Evolutionary conservation across 2,329 filamentous ascomycete genomes (phyloP), one percentile per base, ranked within the genome.

Genomic region (Colletotrichum lindemuthianum): DNA sequence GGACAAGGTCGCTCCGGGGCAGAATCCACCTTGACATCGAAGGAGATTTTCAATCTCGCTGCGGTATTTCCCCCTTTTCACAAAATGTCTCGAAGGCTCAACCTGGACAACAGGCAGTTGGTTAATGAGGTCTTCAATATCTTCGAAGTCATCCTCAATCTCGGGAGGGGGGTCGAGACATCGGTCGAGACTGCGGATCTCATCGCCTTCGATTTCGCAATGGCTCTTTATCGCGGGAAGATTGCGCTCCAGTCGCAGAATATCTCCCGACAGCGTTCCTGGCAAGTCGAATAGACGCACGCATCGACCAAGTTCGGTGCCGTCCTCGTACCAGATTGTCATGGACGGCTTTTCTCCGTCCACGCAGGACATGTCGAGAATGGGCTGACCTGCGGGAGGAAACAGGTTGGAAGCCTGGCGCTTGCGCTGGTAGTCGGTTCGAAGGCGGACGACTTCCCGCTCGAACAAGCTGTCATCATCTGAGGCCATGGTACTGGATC

Each of bases 21-120:
- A 39, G 16, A 45, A 8, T 4, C 40, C 71, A 32, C 68, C 67
- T 47, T 73, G 70, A 60, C 69, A 71, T 8, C 44, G 66, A 10
- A 71, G 50, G 36, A 73, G 68, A 52, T 74, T 73, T 15, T 57
- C 24, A 33, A 74, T 70, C 58, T 74, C 72, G 64, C 66, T 69
- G 24, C 65, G 41, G 60, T 74, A 74, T 57, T 72, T 73, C 11
- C 57, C 47, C 60, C 70, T 69, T 60, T 74, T 73, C 15, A 68
- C 52, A 49, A 73, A 74, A 40, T 73, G 72, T 64, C 66, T 65
- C 6, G 65, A 41, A 8, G 59, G 40, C 48, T 73, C 66, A 43
- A 72, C 66, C 50, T 11, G 70, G 5, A 16, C 37, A 12, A 39
- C 37, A 39, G 37, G 37, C 37, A 39, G 37, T 45, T 45, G 43